phyloP scores from a whole-genome alignment of 2,329 filamentous ascomycete genomes.

The Diplodia mutila region DNA sequence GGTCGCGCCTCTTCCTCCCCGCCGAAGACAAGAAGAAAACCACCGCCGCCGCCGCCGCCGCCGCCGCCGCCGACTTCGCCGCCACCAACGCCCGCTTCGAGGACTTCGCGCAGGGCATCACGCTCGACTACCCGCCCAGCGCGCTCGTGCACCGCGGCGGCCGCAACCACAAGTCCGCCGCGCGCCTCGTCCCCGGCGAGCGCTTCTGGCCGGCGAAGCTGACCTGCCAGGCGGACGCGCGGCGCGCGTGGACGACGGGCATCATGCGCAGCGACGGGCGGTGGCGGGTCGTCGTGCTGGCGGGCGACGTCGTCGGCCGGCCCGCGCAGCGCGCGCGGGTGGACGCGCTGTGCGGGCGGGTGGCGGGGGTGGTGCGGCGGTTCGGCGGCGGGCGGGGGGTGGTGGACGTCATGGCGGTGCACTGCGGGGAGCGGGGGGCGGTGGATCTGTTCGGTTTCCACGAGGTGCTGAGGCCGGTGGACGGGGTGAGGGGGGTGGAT shows the following conservation, averaged over 20 bases:
- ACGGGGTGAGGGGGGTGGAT: background rate
- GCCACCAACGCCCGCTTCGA: background rate
- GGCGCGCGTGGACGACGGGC: background rate
- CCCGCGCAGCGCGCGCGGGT: background rate
- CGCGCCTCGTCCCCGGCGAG: background rate
- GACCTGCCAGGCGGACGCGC: background rate
- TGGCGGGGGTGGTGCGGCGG: background rate
- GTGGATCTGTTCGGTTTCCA: background rate
- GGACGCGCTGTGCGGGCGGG: background rate
- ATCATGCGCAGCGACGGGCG: background rate
- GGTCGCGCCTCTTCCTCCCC: background rate
- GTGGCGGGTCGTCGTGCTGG: background rate
- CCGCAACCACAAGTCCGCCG: background rate
- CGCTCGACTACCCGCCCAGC: background rate
- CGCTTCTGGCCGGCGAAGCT: conserved; percentile 1
- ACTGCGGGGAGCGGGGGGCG: background rate
- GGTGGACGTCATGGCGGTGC: background rate
- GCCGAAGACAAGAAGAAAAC: background rate
- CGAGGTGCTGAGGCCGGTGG: background rate
- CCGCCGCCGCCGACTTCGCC: background rate
- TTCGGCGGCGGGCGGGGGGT: background rate
- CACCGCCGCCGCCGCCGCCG: too few relatives aligned
- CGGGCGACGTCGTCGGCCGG: background rate
- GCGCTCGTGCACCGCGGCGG: background rate
- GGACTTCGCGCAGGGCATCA: background rate